Evolutionary conservation across 257 asterid species (phyloP).

Genomic region (Lycium ferocissimum): DNA sequence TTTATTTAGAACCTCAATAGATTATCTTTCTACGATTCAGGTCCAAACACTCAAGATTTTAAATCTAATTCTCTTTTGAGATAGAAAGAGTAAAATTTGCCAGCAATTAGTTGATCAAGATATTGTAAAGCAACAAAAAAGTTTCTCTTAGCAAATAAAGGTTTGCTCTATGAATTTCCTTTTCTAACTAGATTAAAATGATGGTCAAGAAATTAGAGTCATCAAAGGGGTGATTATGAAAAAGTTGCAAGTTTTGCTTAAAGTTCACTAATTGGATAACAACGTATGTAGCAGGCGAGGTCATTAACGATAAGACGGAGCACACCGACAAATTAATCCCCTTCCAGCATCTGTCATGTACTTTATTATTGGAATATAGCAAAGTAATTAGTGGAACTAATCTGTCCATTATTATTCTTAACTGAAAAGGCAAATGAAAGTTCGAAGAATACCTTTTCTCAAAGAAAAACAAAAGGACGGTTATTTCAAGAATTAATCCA

Average conservation of each 20-base stretch:
- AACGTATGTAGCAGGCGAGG: too few species aligned
- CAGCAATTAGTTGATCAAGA: neutral
- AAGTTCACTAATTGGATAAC: neutral
- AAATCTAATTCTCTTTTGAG: too few species aligned
- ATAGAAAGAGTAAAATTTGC: neutral
- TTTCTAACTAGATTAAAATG: neutral
- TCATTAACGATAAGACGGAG: neutral
- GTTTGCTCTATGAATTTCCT: neutral
- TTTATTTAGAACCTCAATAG: too few species aligned
- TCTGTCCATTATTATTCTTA: neutral
- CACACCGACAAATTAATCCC: slow-evolving; percentile 16
- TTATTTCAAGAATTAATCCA: neutral
- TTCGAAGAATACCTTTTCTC: neutral
- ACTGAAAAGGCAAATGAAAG: slow-evolving; percentile 4
- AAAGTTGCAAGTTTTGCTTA: neutral
- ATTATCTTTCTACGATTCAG: too few species aligned
- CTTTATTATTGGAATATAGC: neutral
- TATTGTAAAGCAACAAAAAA: neutral
- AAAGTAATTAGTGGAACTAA: slow-evolving; percentile 18
- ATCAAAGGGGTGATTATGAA: neutral
- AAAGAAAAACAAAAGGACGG: neutral
- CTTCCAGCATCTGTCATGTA: neutral
- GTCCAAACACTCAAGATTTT: too few species aligned
- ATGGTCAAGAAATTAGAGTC: neutral
- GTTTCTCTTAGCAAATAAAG: neutral